Conservation (phyloP, 1,139 yeast species). For the Hansenula lynferdii region DNA sequence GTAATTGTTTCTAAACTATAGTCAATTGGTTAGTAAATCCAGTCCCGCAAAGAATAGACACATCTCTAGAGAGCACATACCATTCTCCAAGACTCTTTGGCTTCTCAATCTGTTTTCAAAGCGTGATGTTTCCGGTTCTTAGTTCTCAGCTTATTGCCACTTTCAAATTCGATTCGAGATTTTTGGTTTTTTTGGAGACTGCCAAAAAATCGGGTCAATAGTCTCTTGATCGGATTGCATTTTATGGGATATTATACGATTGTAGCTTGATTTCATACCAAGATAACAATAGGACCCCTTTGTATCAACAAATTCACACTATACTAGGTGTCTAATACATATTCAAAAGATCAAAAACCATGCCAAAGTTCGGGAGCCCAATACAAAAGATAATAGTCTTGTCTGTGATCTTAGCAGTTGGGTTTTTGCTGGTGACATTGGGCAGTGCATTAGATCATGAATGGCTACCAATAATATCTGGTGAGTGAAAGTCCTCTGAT, state of each 20-base stretch:
- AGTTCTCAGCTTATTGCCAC: constrained; percentile 3
- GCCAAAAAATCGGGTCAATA: too few relatives aligned
- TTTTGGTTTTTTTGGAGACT: not conserved
- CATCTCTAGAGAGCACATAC: too few relatives aligned
- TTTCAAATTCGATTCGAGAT: not conserved
- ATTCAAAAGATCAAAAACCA: too few relatives aligned
- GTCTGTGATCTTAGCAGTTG: constrained; percentile 69
- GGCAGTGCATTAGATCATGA: constrained; percentile 63
- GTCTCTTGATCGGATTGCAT: too few relatives aligned
- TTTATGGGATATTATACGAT: too few relatives aligned
- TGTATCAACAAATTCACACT: too few relatives aligned
- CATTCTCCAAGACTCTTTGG: not conserved
- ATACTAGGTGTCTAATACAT: too few relatives aligned
- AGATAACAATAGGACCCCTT: too few relatives aligned
- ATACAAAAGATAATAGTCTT: constrained; percentile 70
- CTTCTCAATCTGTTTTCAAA: not conserved
- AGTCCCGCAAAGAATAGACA: too few relatives aligned
- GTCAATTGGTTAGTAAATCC: constrained; percentile 5
- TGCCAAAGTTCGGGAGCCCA: constrained; percentile 37
- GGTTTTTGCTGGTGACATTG: constrained; percentile 71
- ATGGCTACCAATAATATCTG: constrained; percentile 66
- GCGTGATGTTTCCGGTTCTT: not conserved
- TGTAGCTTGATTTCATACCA: too few relatives aligned
- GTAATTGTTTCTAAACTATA: constrained; percentile 93
- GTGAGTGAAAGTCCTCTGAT: too few relatives aligned